Evolutionary conservation across 306 rosid genomes (phyloP).

Genomic region (Citrullus mucosospermus): DNA sequence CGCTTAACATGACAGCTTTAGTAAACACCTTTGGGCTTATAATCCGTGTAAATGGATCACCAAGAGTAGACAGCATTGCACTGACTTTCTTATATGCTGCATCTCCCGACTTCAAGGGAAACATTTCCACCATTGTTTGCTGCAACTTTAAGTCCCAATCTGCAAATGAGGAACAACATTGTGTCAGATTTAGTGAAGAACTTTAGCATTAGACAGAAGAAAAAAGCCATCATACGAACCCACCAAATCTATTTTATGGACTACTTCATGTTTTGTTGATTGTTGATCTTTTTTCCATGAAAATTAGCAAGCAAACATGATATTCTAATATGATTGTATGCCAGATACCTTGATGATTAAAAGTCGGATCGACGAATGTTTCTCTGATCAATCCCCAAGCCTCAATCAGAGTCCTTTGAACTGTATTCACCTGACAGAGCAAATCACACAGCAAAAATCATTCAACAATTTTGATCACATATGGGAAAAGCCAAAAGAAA

Average conservation of each 20-base stretch:
- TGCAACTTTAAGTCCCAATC: constrained; percentile 94
- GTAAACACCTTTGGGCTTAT: constrained; percentile 76
- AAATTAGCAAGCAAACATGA: not conserved
- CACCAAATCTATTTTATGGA: not conserved
- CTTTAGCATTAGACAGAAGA: not conserved
- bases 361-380: constrained; percentile 88
- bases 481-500: not conserved
- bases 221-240: not conserved
- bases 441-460: constrained; percentile 8
- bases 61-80: constrained; percentile 96
- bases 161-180: constrained; percentile 13
- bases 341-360: constrained; percentile 79
- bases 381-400: constrained; percentile 98
- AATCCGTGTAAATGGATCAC: constrained; percentile 91
- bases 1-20: not conserved
- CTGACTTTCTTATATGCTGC: constrained; percentile 84
- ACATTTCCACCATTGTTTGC: constrained; percentile 98
- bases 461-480: not conserved
- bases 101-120: constrained; percentile 78
- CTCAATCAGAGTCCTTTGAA: constrained; percentile 93
- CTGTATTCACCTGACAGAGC: constrained; percentile 73
- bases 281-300: not conserved
- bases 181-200: not conserved
- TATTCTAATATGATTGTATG: not conserved
- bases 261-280: not conserved